Conservation (phyloP, 1,284 basidiomycete genomes). For the Wolfiporia cocos region DNA sequence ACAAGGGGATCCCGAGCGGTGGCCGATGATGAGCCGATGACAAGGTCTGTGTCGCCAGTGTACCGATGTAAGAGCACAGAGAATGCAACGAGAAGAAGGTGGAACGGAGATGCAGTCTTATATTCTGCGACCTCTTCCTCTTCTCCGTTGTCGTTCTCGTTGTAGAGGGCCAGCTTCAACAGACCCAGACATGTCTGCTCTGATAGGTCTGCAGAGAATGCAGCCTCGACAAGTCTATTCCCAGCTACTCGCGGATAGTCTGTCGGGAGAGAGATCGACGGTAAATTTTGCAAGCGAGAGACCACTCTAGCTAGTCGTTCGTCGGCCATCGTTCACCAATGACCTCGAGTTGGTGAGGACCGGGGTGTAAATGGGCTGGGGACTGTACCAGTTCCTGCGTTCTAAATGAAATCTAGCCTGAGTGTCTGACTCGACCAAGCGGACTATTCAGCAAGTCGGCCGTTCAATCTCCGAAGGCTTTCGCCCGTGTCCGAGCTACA, state of each 20-base stretch:
- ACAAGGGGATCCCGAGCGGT: slow-evolving; percentile 78
- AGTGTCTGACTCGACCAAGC: no score
- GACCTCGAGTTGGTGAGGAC: no score
- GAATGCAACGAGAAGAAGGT: slow-evolving; percentile 90
- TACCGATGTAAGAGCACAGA: slow-evolving; percentile 90
- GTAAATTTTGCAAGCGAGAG: slow-evolving; percentile 67
- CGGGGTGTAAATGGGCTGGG: no score
- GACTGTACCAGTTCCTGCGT: no score
- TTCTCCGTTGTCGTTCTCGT: slow-evolving; percentile 47
- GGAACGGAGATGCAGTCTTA: slow-evolving; percentile 78
- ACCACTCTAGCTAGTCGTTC: slow-evolving; percentile 49
- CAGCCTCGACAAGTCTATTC: slow-evolving; percentile 77
- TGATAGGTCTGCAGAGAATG: slow-evolving; percentile 59
- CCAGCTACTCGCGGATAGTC: slow-evolving; percentile 90
- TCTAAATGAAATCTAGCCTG: no score
- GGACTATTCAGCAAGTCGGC: no score
- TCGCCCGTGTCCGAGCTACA: no score
- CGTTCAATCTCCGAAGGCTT: no score
- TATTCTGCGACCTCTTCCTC: slow-evolving; percentile 34
- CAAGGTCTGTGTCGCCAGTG: slow-evolving; percentile 92
- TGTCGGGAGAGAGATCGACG: slow-evolving; percentile 90
- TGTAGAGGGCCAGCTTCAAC: slow-evolving; percentile 73
- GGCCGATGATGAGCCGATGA: slow-evolving; percentile 88
- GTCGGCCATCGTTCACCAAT: slow-evolving; percentile 32
- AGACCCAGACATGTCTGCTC: slow-evolving; percentile 65